A percentile compares a stretch with the other conserved stretches of the same genome.
These are phyloP conservation scores for Xylaria arbuscula DNA, from an alignment of 2,329 filamentous ascomycete genomes.

Conservation along the genomic window DNA sequence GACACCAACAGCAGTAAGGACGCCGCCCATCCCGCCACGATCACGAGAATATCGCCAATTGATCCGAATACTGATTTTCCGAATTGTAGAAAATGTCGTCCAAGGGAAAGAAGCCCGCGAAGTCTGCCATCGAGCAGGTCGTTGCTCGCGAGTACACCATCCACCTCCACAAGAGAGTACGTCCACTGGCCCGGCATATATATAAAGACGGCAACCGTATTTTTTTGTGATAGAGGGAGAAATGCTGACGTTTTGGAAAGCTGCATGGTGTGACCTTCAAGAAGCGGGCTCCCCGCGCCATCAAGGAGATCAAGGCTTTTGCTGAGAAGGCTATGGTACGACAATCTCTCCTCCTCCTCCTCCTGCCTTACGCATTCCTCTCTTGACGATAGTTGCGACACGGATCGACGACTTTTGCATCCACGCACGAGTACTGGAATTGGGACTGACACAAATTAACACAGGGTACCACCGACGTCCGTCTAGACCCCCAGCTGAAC, in stretches of 20 bases:
- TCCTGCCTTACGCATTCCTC: slow-evolving; percentile 9
- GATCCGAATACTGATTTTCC: slow-evolving; percentile 31
- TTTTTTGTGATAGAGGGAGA: slow-evolving; percentile 20
- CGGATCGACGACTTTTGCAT: neutral
- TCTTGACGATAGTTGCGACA: slow-evolving; percentile 1
- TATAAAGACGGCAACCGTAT: slow-evolving; percentile 11
- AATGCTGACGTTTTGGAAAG: slow-evolving; percentile 64
- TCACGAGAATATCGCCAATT: slow-evolving; percentile 24
- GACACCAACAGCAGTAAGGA: slow-evolving; percentile 46
- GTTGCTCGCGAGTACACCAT: slow-evolving; percentile 99
- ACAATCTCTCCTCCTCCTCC: slow-evolving; percentile 37
- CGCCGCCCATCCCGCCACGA: slow-evolving; percentile 17
- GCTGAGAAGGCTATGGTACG: slow-evolving; percentile 96
- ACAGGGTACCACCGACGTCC: slow-evolving; percentile 96
- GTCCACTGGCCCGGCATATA: slow-evolving; percentile 55
- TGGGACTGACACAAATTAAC: slow-evolving; percentile 42
- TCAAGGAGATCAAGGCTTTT: slow-evolving; percentile 99
- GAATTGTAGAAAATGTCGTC: slow-evolving; percentile 67
- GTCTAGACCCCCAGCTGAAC: slow-evolving; percentile 98
- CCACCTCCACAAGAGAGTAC: slow-evolving; percentile 99
- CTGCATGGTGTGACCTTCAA: slow-evolving; percentile 98
- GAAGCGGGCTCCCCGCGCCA: slow-evolving; percentile 97
- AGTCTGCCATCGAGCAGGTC: slow-evolving; percentile 98
- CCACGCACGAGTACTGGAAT: neutral
- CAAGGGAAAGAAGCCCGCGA: slow-evolving; percentile 74